A percentile compares a stretch with the other conserved stretches of the same genome.
Conservation (phyloP, 2,329 filamentous ascomycete genomes). For the Fusarium chaquense region DNA sequence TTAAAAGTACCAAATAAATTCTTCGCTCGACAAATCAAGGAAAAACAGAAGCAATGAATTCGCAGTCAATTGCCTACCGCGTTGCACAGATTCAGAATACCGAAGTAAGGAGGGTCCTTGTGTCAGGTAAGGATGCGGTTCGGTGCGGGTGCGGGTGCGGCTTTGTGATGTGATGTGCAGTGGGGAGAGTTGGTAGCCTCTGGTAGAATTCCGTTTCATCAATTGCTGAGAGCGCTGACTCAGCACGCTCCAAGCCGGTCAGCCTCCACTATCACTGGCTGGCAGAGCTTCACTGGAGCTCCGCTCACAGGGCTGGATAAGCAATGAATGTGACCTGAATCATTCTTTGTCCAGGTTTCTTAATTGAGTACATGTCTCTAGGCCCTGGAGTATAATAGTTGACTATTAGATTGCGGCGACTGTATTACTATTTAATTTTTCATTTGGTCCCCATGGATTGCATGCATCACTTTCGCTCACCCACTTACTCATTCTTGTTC, state of each 20-base stretch:
- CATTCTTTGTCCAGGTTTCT: background rate
- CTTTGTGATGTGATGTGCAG: constrained; percentile 53
- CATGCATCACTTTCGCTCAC: background rate
- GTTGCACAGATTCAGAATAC: constrained; percentile 30
- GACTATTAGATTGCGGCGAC: background rate
- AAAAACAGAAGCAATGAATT: background rate
- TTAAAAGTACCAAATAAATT: background rate
- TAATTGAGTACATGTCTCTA: background rate
- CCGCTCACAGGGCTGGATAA: constrained; percentile 38
- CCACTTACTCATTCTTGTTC: background rate
- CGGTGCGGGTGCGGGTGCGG: constrained; percentile 33
- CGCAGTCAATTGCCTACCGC: constrained; percentile 14
- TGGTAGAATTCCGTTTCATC: constrained; percentile 49
- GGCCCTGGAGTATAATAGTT: too few species aligned
- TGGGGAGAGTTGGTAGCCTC: constrained; percentile 54
- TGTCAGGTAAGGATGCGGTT: constrained; percentile 42
- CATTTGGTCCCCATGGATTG: background rate
- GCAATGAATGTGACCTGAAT: background rate
- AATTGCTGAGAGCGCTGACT: constrained; percentile 43
- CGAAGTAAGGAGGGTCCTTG: constrained; percentile 31
- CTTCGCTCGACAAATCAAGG: background rate
- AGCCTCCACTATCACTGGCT: constrained; percentile 8
- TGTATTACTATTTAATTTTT: background rate
- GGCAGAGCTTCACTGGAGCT: constrained; percentile 4
- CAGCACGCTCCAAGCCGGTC: constrained; percentile 29